Evolutionary conservation across 805 yeast species (phyloP).

Genomic region (Candida alai): DNA sequence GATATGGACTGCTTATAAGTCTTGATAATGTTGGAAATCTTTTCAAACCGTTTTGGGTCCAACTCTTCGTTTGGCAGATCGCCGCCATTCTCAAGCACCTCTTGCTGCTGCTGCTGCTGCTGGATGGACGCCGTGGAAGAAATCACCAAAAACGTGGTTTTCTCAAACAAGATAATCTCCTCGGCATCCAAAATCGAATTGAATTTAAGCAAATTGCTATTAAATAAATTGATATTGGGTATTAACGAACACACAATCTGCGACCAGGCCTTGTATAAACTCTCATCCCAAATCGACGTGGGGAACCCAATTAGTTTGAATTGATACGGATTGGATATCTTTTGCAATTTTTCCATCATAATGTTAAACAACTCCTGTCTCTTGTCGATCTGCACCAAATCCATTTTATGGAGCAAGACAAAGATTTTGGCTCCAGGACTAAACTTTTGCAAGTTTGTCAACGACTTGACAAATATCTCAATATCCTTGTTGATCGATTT

Average conservation of each 20-base stretch:
- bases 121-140: constrained; percentile 51
- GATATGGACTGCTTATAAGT: constrained; percentile 91
- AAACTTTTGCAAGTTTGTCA: constrained; percentile 74
- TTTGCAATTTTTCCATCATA: constrained; percentile 78
- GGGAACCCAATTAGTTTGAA: constrained; percentile 82
- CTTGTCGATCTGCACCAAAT: constrained; percentile 81
- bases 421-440: constrained; percentile 91
- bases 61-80: constrained; percentile 21
- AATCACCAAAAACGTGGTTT: constrained; percentile 84
- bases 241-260: constrained; percentile 91
- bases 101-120: constrained; percentile 16
- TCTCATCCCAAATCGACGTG: constrained; percentile 96
- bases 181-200: constrained; percentile 75
- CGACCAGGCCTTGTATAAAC: constrained; percentile 95
- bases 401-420: constrained; percentile 93
- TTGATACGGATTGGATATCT: constrained; percentile 60
- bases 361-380: constrained; percentile 78
- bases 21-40: constrained; percentile 88
- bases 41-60: constrained; percentile 92
- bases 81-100: not conserved
- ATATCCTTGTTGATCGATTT: constrained; percentile 90
- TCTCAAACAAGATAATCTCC: constrained; percentile 88
- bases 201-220: constrained; percentile 68
- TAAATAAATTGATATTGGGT: constrained; percentile 82
- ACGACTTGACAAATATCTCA: constrained; percentile 81